Percentiles rank a stretch among this genome's conserved stretches.
These are phyloP conservation scores for Hibiscus mutabilis DNA, from an alignment of 345 rosid species.

Conservation along the genomic window DNA sequence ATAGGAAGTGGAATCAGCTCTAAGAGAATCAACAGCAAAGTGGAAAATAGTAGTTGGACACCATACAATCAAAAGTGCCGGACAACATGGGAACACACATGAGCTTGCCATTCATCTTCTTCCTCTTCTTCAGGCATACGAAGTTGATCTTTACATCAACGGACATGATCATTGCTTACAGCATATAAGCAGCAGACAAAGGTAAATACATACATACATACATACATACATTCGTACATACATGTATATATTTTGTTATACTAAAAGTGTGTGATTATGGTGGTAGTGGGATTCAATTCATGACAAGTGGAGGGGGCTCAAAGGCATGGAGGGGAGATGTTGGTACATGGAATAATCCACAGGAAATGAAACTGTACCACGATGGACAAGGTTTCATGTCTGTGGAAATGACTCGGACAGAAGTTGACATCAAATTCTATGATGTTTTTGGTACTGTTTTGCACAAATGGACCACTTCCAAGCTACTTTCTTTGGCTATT, in stretches of 20 bases:
- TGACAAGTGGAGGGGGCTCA: constrained; percentile 83
- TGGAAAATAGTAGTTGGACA: constrained; percentile 57
- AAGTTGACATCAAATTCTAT: constrained; percentile 30
- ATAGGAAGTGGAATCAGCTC: constrained; percentile 32
- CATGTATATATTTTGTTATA: no score
- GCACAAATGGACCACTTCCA: constrained; percentile 38
- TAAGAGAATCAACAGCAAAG: constrained; percentile 32
- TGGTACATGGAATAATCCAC: constrained; percentile 39
- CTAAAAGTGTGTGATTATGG: no score
- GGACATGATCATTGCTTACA: constrained; percentile 89
- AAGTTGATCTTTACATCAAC: constrained; percentile 64
- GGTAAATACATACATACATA: constrained; percentile 21
- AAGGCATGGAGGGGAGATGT: constrained; percentile 70
- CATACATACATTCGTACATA: no score
- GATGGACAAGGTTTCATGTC: constrained; percentile 87
- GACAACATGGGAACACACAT: constrained; percentile 35
- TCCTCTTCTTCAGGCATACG: constrained; percentile 43
- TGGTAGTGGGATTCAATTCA: constrained; percentile 36
- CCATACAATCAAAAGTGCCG: constrained; percentile 45
- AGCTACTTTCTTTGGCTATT: constrained; percentile 3
- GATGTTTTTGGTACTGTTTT: constrained; percentile 45
- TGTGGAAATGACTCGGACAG: constrained; percentile 27
- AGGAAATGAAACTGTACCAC: constrained; percentile 52
- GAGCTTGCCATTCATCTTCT: constrained; percentile 30
- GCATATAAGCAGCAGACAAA: constrained; percentile 51